These are phyloP conservation scores for Trypethelium eluteriae DNA, from an alignment of 495 filamentous ascomycete species.

Conservation along the genomic window DNA sequence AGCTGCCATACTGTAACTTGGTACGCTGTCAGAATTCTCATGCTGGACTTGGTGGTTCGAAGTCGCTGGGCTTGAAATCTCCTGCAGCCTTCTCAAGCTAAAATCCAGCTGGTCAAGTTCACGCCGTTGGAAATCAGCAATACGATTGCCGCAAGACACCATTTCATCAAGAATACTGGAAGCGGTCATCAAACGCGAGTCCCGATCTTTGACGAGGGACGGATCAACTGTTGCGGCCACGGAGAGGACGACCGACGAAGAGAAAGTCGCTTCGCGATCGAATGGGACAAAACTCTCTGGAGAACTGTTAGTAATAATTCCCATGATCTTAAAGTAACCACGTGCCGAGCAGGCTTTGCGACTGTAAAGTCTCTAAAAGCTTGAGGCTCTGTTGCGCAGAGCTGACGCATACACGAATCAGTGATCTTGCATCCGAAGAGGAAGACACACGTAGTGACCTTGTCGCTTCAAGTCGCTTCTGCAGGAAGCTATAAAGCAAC, in stretches of 20 bases:
- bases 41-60: slow-evolving; percentile 3
- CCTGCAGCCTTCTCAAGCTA: not conserved
- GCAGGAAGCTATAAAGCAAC: slow-evolving; percentile 37
- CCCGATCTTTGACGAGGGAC: slow-evolving; percentile 27
- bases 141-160: slow-evolving; percentile 36
- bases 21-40: slow-evolving; percentile 2
- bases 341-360: slow-evolving; percentile 40
- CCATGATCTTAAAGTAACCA: not conserved
- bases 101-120: slow-evolving; percentile 7
- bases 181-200: slow-evolving; percentile 35
- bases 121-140: slow-evolving; percentile 27
- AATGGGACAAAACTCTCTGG: slow-evolving; percentile 43
- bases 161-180: slow-evolving; percentile 41
- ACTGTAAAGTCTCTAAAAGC: slow-evolving; percentile 36
- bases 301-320: not conserved
- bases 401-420: slow-evolving; percentile 40
- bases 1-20: not conserved
- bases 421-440: slow-evolving; percentile 31
- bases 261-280: slow-evolving; percentile 40
- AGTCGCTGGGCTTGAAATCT: not conserved
- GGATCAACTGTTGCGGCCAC: slow-evolving; percentile 35
- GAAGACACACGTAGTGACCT: slow-evolving; percentile 29
- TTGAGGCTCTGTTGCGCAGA: slow-evolving; percentile 40
- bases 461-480: slow-evolving; percentile 34
- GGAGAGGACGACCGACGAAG: slow-evolving; percentile 29